phyloP scores from a whole-genome alignment of 805 yeast species.

The Ogataea allantospora region DNA sequence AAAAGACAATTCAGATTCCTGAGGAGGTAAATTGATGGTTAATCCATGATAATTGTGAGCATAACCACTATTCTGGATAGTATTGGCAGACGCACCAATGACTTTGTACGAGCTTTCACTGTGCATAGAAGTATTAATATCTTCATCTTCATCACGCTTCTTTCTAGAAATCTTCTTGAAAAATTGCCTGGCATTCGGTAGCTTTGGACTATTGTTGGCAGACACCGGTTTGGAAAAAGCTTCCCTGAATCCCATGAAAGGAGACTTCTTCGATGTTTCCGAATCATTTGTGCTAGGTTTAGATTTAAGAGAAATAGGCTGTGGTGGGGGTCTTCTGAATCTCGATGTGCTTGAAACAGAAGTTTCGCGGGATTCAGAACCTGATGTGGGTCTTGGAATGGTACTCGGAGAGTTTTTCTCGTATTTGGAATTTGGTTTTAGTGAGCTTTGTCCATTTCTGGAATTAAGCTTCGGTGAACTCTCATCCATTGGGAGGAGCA shows the following conservation, averaged over 20 bases:
- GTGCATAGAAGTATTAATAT: constrained; percentile 1
- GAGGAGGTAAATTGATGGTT: constrained; percentile 14
- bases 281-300: background rate
- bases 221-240: constrained; percentile 23
- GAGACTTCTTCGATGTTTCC: constrained; percentile 17
- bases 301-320: background rate
- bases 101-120: constrained; percentile 11
- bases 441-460: background rate
- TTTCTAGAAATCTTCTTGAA: constrained; percentile 23
- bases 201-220: constrained; percentile 14
- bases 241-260: constrained; percentile 23
- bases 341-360: constrained; percentile 11
- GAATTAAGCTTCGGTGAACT: background rate
- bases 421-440: no score
- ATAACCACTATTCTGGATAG: constrained; percentile 8
- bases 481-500: constrained; percentile 4
- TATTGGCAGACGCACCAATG: constrained; percentile 4
- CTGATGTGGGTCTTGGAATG: no score
- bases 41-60: constrained; percentile 12
- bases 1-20: constrained; percentile 2
- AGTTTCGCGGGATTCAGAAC: constrained; percentile 7
- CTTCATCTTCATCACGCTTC: constrained; percentile 12
- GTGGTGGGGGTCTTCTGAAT: constrained; percentile 23
- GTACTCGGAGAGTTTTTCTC: no score
- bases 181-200: constrained; percentile 22